Evolutionary conservation across 352 stramenopile genomes (phyloP).

Genomic region (Globisporangium mamillatum): DNA sequence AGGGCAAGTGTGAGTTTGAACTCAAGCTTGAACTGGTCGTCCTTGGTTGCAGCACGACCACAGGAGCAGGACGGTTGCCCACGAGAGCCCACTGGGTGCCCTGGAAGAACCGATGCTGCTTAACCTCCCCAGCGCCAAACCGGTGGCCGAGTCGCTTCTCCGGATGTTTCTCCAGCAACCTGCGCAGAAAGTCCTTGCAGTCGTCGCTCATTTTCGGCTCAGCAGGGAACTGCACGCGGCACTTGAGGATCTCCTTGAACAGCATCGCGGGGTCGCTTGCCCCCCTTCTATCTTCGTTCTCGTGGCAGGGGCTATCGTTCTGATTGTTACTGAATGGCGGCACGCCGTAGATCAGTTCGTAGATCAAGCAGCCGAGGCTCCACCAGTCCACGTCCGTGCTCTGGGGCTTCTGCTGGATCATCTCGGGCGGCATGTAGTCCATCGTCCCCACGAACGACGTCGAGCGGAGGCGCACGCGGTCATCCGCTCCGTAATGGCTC

Average conservation of each 20-base stretch:
- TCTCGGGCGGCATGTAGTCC: conserved; percentile 49
- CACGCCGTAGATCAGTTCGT: conserved; percentile 69
- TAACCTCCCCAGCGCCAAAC: conserved; percentile 27
- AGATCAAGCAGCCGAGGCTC: conserved; percentile 68
- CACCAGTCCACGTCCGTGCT: conserved; percentile 71
- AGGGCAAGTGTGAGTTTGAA: not conserved
- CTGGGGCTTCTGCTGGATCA: conserved; percentile 30
- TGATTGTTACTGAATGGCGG: conserved; percentile 40
- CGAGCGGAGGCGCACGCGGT: conserved; percentile 36
- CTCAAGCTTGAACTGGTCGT: not conserved
- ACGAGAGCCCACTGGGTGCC: conserved; percentile 28
- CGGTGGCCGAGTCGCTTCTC: conserved; percentile 26
- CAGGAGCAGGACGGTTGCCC: conserved; percentile 1
- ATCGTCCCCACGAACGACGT: conserved; percentile 50
- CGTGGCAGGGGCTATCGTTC: not conserved
- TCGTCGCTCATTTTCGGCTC: conserved; percentile 19
- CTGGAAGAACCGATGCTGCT: conserved; percentile 32
- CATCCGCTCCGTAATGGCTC: conserved; percentile 30
- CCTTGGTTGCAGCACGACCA: not conserved
- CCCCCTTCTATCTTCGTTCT: not conserved
- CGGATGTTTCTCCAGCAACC: conserved; percentile 21
- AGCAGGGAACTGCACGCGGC: conserved; percentile 36
- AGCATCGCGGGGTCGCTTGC: conserved; percentile 30
- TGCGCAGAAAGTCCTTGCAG: conserved; percentile 30
- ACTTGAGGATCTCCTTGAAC: conserved; percentile 52